Base-by-base conservation (phyloP, 495 filamentous ascomycete species). In the Cairneyella variabilis region DNA sequence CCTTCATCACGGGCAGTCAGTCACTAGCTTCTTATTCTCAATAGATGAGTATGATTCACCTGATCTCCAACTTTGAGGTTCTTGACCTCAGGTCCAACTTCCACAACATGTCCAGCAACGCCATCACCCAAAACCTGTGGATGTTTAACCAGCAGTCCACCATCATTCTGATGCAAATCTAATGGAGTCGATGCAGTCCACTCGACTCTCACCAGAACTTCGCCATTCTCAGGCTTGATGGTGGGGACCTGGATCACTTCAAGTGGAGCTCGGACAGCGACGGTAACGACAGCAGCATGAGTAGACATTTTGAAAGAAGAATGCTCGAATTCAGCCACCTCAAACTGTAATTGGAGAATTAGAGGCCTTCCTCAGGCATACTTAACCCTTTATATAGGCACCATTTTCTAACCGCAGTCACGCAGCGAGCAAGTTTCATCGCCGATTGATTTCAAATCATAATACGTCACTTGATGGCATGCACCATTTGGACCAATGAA, bases 181-280 rank as follows among this genome's bases (percentile, higher is more conserved):
- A 81, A 64, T 0, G 78, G 78, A 14, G 74, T 74, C 12, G 77
- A 78, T 16, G 76, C 65, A 4, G 76, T 79, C 73, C 73, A 79
- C 47, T 72, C 59, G 4, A 74, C 67, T 28, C 69, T 61, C 25
- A 77, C 54, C 14, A 63, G 56, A 34, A 73, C 64, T 52, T 77
- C 74, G 36, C 60, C 59, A 2, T 48, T 55, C n/a, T 30, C 46
- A 7, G 74, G 76, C 20, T 66, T 21, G 44, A 66, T 48, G 3
- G 74, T 77, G 5, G 72, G 68, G 14, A 62, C 59, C 26, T 61
- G 14, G 51, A 56, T 51, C 50, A 73, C 62, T 21, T 63, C 48
- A 45, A 69, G 69, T 3, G 74, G 71, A 22, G 63, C 56, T 34
- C 64, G 61, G 18, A 64, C 51, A 32, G 51, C 59, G 21, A 64